Conservation (phyloP, 2,329 filamentous ascomycete genomes). For the Fusarium redolens region DNA sequence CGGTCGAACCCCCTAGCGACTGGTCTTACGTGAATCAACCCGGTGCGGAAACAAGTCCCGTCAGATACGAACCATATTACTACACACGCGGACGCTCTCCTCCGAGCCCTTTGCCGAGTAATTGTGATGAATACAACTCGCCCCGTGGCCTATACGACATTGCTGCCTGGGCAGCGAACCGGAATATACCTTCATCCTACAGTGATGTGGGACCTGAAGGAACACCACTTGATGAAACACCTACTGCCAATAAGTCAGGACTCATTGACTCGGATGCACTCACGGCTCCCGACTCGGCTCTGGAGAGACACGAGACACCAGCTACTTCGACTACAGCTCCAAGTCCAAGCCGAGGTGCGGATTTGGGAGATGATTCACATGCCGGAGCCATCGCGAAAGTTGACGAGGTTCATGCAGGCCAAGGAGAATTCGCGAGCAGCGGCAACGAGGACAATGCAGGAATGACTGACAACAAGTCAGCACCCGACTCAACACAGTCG, state of each 20-base stretch:
- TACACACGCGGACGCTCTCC: conserved; percentile 65
- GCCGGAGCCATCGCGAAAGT: not conserved
- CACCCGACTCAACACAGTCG: not conserved
- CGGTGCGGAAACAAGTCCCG: conserved; percentile 50
- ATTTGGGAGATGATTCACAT: not conserved
- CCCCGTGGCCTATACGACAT: conserved; percentile 44
- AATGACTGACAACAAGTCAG: not conserved
- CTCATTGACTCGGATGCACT: conserved; percentile 25
- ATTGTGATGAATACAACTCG: conserved; percentile 53
- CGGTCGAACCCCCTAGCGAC: conserved; percentile 56
- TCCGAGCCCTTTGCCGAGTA: conserved; percentile 61
- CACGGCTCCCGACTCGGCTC: conserved; percentile 10
- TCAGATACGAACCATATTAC: conserved; percentile 57
- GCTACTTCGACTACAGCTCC: conserved; percentile 30
- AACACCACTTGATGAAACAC: conserved; percentile 36
- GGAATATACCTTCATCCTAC: conserved; percentile 54
- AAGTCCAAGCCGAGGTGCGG: conserved; percentile 15
- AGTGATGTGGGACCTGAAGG: conserved; percentile 49
- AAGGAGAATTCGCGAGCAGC: not conserved
- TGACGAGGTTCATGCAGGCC: not conserved
- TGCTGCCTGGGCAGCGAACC: conserved; percentile 54
- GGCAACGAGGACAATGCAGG: not conserved
- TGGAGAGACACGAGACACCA: conserved; percentile 31
- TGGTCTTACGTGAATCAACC: conserved; percentile 57
- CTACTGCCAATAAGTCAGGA: conserved; percentile 28